phyloP scores from a whole-genome alignment of 441 rosid species.

The Gossypium aridum region DNA sequence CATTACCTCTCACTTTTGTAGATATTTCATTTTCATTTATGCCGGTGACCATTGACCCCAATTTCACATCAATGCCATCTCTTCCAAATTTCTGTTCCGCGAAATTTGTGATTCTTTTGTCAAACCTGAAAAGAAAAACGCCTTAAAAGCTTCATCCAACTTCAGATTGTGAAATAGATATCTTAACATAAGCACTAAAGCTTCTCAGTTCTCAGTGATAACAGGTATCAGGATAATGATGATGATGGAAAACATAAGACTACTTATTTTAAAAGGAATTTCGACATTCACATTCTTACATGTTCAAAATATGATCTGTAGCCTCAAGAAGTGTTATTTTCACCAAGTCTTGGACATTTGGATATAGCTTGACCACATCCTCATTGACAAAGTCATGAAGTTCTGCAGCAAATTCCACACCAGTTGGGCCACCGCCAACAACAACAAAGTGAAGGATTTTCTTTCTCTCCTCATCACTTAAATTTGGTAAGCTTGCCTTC shows the following conservation, averaged over 20 bases:
- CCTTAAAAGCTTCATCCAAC: neutral
- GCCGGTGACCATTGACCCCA: constrained; percentile 86
- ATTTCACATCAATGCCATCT: constrained; percentile 81
- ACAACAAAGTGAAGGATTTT: constrained; percentile 90
- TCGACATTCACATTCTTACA: constrained; percentile 39
- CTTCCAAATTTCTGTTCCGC: constrained; percentile 90
- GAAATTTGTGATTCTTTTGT: constrained; percentile 89
- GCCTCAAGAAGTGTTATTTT: constrained; percentile 92
- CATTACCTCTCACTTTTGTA: constrained; percentile 60
- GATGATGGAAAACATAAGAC: neutral
- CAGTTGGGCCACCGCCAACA: constrained; percentile 99
- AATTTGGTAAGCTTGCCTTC: constrained; percentile 77
- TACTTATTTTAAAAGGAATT: neutral
- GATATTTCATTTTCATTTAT: constrained; percentile 77
- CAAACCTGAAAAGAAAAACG: constrained; percentile 60
- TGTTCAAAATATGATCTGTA: constrained; percentile 88
- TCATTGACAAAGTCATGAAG: constrained; percentile 87
- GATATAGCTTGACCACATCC: constrained; percentile 78
- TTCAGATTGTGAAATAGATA: neutral
- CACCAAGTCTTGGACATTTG: constrained; percentile 49
- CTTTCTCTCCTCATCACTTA: constrained; percentile 83
- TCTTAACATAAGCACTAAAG: neutral
- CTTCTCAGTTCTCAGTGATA: neutral
- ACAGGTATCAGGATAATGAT: neutral
- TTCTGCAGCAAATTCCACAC: constrained; percentile 99